Evolutionary conservation across 208 protist genomes (phyloP), one percentile per base, ranked within the genome.

Genomic region (Acanthamoeba royreba): DNA sequence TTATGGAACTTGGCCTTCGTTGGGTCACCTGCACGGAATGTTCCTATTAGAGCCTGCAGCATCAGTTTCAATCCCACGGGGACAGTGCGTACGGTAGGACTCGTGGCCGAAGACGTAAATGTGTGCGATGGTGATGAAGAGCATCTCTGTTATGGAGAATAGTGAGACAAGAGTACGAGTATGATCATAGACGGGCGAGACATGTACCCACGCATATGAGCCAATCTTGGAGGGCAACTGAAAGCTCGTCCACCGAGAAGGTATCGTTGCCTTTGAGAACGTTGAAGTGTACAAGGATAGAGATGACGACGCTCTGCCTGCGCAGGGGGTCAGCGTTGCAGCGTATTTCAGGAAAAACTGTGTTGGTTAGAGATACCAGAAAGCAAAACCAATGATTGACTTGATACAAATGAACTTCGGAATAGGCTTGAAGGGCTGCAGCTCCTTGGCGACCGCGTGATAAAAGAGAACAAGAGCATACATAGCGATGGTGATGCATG

Each of bases 331-430:
- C n/a, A 25, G 58, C n/a, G 9, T 69, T 15, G 58, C 11, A 31
- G 58, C 58, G 58, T 15, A 25, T 7, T 28, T 9, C 58, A 77
- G 31, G 33, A 13, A 77, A 58, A n/a, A 25, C 49, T 25, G 19
- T 58, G 49, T 58, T 58, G 19, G 35, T 35, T 77, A n/a, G 63
- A 3, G 63, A 69, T 98, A 98, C 98, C 98, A 99, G 94, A 98
- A 99, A 25, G 98, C 98, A 19, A 98, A 95, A 94, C 98, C 98
- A 74, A 99, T 98, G 89, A 99, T 97, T 0, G 97, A 87, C 95
- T 99, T 99, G 61, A 99, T 96, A 94, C 98, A 98, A 5, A 98
- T 91, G 93, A 99, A 99, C 95, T 99, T 99, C 92, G 98, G 90
- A 40, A 99, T 95, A 3, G 98, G 97, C 86, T 98, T 97, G 63